A percentile compares a stretch with the other conserved stretches of the same genome.
Conservation (phyloP, 2,329 filamentous ascomycete genomes). For the Aspergillus sp. region DNA sequence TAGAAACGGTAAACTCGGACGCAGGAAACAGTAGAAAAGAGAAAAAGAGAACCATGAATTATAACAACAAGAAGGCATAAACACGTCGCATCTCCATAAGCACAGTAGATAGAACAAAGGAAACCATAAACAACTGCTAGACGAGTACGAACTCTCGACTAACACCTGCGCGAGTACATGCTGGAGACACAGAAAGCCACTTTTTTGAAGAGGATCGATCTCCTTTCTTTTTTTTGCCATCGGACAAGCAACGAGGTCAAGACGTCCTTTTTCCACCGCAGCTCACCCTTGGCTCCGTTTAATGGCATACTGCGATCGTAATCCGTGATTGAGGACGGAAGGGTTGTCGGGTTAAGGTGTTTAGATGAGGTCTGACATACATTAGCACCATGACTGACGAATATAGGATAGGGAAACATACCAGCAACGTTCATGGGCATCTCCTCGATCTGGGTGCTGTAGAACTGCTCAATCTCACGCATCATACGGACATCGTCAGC, state of each 20-base stretch:
- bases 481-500: constrained; percentile 99
- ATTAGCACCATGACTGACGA: constrained; percentile 7
- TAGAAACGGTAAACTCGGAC: constrained; percentile 22
- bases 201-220: constrained; percentile 27
- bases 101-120: constrained; percentile 25
- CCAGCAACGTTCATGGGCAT: constrained; percentile 91
- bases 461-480: constrained; percentile 99
- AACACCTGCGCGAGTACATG: constrained; percentile 24
- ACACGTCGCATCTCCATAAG: constrained; percentile 33
- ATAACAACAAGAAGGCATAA: constrained; percentile 29
- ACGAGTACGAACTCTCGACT: constrained; percentile 11
- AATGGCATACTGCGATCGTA: constrained; percentile 30
- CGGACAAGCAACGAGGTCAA: constrained; percentile 21
- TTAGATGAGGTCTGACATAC: constrained; percentile 38
- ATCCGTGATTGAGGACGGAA: constrained; percentile 30
- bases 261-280: constrained; percentile 20
- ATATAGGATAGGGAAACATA: constrained; percentile 32
- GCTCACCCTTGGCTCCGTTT: constrained; percentile 19
- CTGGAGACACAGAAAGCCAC: constrained; percentile 35
- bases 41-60: constrained; percentile 27
- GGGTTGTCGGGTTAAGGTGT: constrained; percentile 20
- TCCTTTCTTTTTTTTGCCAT: constrained; percentile 16
- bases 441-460: constrained; percentile 99
- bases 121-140: constrained; percentile 27
- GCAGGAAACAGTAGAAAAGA: constrained; percentile 11